These are phyloP conservation scores for Pythium graminicola DNA, from an alignment of 352 stramenopile species.

Conservation along the genomic window DNA sequence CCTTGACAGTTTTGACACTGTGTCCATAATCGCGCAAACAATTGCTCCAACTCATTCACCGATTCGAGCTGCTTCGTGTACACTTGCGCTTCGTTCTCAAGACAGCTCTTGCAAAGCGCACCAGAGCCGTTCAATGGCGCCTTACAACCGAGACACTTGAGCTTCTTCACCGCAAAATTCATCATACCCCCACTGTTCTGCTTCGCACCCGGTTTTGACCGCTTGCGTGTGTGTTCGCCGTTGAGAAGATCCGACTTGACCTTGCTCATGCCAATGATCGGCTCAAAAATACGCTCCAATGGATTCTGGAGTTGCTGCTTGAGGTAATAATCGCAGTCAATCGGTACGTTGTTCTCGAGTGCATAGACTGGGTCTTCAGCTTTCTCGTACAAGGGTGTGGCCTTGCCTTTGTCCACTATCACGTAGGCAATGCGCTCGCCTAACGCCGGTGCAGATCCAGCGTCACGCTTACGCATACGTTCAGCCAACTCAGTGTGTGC, in stretches of 20 bases:
- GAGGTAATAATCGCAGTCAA: constrained; percentile 99
- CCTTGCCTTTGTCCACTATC: constrained; percentile 97
- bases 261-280: constrained; percentile 94
- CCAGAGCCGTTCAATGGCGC: constrained; percentile 84
- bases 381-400: constrained; percentile 95
- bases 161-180: constrained; percentile 98
- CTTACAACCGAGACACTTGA: constrained; percentile 98
- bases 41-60: constrained; percentile 90
- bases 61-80: constrained; percentile 93
- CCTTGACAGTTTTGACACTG: constrained; percentile 98
- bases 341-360: constrained; percentile 97
- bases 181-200: constrained; percentile 97
- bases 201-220: constrained; percentile 94
- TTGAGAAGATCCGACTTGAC: constrained; percentile 89
- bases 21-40: constrained; percentile 96
- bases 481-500: constrained; percentile 98
- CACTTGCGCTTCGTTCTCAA: constrained; percentile 90
- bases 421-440: constrained; percentile 99
- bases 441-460: constrained; percentile 95
- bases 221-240: constrained; percentile 97
- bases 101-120: constrained; percentile 93
- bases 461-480: constrained; percentile 97
- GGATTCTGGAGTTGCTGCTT: constrained; percentile 98
- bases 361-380: constrained; percentile 98
- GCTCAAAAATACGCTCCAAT: constrained; percentile 97